A percentile compares a stretch with the other conserved stretches of the same genome.
These are phyloP conservation scores for Capillidium rhysosporum DNA, from an alignment of 371 early-diverging fungal species.

Conservation along the genomic window DNA sequence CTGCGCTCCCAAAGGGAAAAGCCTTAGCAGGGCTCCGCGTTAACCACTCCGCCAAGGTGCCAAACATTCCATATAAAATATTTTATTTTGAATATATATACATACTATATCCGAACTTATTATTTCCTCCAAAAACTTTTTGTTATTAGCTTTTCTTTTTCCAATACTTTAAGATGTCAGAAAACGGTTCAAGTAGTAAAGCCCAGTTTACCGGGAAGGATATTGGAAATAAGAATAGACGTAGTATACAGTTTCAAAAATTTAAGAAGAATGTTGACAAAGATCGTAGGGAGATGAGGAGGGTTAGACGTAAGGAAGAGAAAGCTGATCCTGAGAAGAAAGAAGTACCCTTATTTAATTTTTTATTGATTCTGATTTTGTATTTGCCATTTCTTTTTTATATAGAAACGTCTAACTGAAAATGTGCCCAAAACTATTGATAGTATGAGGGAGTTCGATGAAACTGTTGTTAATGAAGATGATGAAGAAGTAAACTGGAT, in stretches of 20 bases:
- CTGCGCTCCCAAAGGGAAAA: constrained; percentile 51
- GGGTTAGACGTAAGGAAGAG: constrained; percentile 56
- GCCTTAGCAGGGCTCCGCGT: constrained; percentile 69
- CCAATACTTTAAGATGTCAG: no score
- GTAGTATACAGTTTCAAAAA: constrained; percentile 54
- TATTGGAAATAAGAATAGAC: constrained; percentile 58
- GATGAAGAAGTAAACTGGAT: background rate
- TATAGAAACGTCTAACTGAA: constrained; percentile 57
- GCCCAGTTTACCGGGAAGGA: constrained; percentile 10
- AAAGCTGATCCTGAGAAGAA: constrained; percentile 68
- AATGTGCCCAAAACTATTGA: constrained; percentile 90
- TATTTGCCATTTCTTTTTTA: background rate
- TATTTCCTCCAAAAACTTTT: no score
- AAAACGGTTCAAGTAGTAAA: background rate
- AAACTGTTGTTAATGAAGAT: constrained; percentile 58
- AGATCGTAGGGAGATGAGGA: constrained; percentile 49
- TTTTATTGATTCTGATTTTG: background rate
- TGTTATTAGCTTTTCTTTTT: no score
- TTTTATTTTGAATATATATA: no score
- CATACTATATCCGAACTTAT: no score
- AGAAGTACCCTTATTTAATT: constrained; percentile 21
- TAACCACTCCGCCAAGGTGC: constrained; percentile 64
- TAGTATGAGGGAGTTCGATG: constrained; percentile 79
- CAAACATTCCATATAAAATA: background rate
- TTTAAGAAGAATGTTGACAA: constrained; percentile 47